Evolutionary conservation across 345 rosid species (phyloP), one percentile per base, ranked within the genome.

Genomic region (Psidium friedrichsthalianum): DNA sequence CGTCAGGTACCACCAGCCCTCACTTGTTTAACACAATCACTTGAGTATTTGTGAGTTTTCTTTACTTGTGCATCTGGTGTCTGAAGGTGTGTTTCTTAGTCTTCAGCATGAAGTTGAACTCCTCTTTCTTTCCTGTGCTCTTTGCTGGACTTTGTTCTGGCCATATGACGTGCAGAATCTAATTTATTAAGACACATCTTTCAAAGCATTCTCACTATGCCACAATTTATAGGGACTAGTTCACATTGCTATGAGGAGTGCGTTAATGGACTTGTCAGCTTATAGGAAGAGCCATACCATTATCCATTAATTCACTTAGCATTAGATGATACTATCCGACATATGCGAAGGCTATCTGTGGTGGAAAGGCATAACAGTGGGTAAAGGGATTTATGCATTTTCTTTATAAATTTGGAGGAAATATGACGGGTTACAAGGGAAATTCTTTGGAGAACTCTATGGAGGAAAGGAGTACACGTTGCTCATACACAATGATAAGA

Each of bases 1-100:
- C 96, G 98, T 36, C 98, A 96, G 96, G 99, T 96, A 88, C 58
- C 86, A 53, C 81, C 82, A 56, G 29, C 32, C 51, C 29, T 21
- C 6, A 11, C 6, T 82, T 14, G 16, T 51, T 14, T 24, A 11
- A 21, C n/a, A 44, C 40, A 10, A 25, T 51, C 5, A 10, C 52
- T 55, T 82, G 84, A 27, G 16, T 49, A 32, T 76, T 54, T 54
- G 56, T 74, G 36, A 36, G 24, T 6, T 74, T 74, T 13, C 49
- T 74, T 74, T 25, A 5, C 47, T 74, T 29, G 40, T 4, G 42
- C 1, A n/a, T 36, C 11, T 29, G 47, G 20, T 44, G 42, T 29
- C 40, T 54, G 56, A 8, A 54, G 24, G 56, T 6, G 56, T 54
- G 56, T 54, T 54, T 54, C 55, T 52, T 54, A 20, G 56, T 54